Evolutionary conservation across 306 rosid genomes (phyloP).

Genomic region (Inga leiocalycina): DNA sequence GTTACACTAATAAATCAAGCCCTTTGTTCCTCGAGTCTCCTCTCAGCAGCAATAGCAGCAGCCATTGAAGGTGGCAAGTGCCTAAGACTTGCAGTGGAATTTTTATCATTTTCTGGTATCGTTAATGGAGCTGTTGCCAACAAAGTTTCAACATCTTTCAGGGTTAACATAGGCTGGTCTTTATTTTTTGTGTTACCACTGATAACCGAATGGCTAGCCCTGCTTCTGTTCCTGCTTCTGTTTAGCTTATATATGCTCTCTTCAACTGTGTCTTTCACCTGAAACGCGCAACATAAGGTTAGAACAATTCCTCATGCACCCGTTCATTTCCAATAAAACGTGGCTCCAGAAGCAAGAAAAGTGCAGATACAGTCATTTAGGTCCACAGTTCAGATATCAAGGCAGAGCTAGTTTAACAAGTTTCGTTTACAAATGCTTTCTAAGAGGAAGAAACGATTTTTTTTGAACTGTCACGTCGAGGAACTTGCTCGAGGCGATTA

Average conservation of each 20-base stretch:
- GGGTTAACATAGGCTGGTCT: constrained; percentile 78
- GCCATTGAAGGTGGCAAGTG: constrained; percentile 85
- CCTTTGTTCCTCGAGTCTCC: constrained; percentile 61
- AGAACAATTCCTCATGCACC: constrained; percentile 9
- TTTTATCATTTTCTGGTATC: constrained; percentile 48
- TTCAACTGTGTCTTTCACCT: constrained; percentile 92
- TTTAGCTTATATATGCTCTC: constrained; percentile 85
- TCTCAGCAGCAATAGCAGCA: constrained; percentile 88
- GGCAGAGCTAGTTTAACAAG: constrained; percentile 1
- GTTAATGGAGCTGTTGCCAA: constrained; percentile 60
- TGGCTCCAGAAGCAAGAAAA: not conserved
- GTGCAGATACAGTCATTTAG: constrained; percentile 2
- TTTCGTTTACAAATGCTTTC: constrained; percentile 17
- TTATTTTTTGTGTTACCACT: constrained; percentile 84
- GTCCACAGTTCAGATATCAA: not conserved
- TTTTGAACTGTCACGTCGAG: not conserved
- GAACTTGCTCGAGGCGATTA: not conserved
- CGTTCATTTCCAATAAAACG: constrained; percentile 19
- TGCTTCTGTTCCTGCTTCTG: constrained; percentile 81
- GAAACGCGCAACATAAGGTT: constrained; percentile 26
- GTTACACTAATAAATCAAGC: constrained; percentile 36
- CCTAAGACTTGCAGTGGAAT: constrained; percentile 48
- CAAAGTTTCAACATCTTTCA: constrained; percentile 77
- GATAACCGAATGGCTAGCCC: constrained; percentile 61
- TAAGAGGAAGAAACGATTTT: not conserved